These are phyloP conservation scores for Echria macrotheca DNA, from an alignment of 495 filamentous ascomycete species.

Conservation along the genomic window DNA sequence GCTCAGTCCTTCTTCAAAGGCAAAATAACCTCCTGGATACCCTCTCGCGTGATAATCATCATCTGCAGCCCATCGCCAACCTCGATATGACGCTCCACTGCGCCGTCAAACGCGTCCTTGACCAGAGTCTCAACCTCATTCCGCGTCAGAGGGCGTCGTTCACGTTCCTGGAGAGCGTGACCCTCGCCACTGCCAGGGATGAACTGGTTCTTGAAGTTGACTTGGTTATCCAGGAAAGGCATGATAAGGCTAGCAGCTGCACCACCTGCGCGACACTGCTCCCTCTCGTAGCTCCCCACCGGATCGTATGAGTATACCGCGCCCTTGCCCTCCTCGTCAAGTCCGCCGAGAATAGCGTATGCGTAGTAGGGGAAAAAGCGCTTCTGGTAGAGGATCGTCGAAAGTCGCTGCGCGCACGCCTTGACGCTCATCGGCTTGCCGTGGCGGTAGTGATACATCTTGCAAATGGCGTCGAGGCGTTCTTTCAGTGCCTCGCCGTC, in stretches of 20 bases:
- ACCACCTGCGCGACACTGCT: conserved; percentile 90
- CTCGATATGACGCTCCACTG: conserved; percentile 97
- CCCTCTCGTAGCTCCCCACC: conserved; percentile 91
- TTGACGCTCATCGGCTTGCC: conserved; percentile 87
- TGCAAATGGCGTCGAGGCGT: conserved; percentile 82
- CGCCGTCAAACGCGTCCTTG: conserved; percentile 94
- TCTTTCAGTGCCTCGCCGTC: conserved; percentile 89
- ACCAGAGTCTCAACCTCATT: conserved; percentile 78
- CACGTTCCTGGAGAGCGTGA: conserved; percentile 67
- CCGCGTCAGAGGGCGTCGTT: conserved; percentile 59
- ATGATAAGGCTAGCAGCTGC: conserved; percentile 97
- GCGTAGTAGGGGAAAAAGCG: conserved; percentile 99
- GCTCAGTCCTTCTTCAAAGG: conserved; percentile 79
- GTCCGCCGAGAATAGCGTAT: conserved; percentile 81
- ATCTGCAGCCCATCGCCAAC: conserved; percentile 96
- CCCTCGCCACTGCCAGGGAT: conserved; percentile 81
- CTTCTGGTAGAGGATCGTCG: conserved; percentile 91
- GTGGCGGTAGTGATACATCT: conserved; percentile 95
- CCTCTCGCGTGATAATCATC: conserved; percentile 81
- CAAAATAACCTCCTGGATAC: conserved; percentile 77
- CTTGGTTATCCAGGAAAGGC: conserved; percentile 98
- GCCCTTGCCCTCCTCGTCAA: conserved; percentile 93
- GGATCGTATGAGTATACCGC: conserved; percentile 97
- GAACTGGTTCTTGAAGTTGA: conserved; percentile 99
- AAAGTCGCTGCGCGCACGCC: conserved; percentile 87